Evolutionary conservation across 805 yeast genomes (phyloP).

Genomic region (Huiozyma naganishii): DNA sequence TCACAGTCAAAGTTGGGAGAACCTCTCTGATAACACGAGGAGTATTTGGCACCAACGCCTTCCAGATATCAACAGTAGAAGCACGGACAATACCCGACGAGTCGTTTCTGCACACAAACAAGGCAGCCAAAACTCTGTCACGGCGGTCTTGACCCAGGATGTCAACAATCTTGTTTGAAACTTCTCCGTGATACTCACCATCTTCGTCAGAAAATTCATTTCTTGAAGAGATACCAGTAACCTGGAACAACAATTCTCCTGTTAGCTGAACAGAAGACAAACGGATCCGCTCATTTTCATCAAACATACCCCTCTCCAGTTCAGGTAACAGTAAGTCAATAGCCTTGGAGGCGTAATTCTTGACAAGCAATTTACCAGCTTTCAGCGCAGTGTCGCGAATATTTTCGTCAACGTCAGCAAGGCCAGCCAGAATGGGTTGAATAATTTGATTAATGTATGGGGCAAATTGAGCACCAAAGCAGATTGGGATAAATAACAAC

Average conservation of each 20-base stretch:
- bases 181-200: constrained; percentile 37
- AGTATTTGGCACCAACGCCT: constrained; percentile 88
- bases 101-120: constrained; percentile 92
- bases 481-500: constrained; percentile 80
- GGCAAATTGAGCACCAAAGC: constrained; percentile 84
- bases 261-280: constrained; percentile 89
- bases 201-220: constrained; percentile 46
- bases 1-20: constrained; percentile 67
- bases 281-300: constrained; percentile 74
- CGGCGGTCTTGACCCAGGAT: constrained; percentile 82
- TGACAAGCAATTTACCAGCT: constrained; percentile 86
- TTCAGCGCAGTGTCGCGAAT: constrained; percentile 83
- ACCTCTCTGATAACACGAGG: constrained; percentile 91
- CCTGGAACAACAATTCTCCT: constrained; percentile 88
- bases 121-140: constrained; percentile 72
- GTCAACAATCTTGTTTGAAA: constrained; percentile 55
- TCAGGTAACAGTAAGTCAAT: constrained; percentile 91
- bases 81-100: constrained; percentile 76
- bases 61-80: constrained; percentile 92
- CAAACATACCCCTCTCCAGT: constrained; percentile 80
- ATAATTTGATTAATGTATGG: constrained; percentile 79
- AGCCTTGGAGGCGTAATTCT: constrained; percentile 84
- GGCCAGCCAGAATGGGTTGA: constrained; percentile 84
- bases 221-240: constrained; percentile 79
- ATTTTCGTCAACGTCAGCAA: constrained; percentile 81